Conservation (phyloP, 352 stramenopile species). For the Phytophthora parvispora region DNA sequence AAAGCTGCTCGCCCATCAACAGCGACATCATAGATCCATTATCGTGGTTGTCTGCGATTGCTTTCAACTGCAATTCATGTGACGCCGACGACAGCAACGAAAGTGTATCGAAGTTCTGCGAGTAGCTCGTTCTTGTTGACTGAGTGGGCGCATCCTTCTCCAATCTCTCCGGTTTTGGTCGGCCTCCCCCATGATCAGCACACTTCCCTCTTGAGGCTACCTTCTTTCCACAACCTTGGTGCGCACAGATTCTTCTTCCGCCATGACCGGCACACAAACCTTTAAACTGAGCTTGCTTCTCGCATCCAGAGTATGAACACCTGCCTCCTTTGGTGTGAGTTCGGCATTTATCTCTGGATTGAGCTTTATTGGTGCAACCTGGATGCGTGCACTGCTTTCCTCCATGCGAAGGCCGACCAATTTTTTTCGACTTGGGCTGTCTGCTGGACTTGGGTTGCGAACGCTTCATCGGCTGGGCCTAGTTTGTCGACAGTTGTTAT, state of each 20-base stretch:
- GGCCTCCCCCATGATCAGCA: conserved; percentile 14
- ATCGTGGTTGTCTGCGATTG: background rate
- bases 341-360: conserved; percentile 21
- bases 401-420: conserved; percentile 11
- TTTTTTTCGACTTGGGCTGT: conserved; percentile 12
- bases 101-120: background rate
- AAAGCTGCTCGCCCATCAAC: background rate
- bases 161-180: background rate
- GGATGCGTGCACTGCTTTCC: conserved; percentile 3
- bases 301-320: conserved; percentile 12
- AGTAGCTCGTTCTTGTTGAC: background rate
- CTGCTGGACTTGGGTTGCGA: background rate
- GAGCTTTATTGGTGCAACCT: conserved; percentile 18
- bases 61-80: background rate
- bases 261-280: conserved; percentile 23
- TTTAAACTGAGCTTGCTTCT: conserved; percentile 27
- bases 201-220: conserved; percentile 23
- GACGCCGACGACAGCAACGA: background rate
- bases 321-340: conserved; percentile 16
- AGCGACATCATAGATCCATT: conserved; percentile 10
- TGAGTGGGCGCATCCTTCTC: background rate
- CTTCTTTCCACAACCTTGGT: conserved; percentile 20
- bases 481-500: too few species aligned
- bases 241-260: conserved; percentile 16
- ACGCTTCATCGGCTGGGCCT: too few species aligned